phyloP scores from a whole-genome alignment of 352 stramenopile species.

The Bremia lactucae region DNA sequence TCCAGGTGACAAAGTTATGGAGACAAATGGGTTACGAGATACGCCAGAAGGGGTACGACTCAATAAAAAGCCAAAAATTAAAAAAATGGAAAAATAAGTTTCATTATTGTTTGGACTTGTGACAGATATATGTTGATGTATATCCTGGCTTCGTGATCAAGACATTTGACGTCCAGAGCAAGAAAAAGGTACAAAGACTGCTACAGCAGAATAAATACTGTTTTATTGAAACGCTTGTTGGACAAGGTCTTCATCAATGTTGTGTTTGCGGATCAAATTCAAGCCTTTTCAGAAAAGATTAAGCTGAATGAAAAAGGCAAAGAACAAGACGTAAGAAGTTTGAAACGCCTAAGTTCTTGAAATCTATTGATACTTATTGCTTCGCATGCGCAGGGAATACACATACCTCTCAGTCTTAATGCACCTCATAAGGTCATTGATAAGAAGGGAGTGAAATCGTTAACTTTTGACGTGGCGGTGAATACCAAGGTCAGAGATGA shows the following conservation, averaged over 20 bases:
- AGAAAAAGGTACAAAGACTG: constrained; percentile 49
- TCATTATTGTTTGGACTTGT: neutral
- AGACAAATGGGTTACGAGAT: constrained; percentile 32
- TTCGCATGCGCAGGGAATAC: constrained; percentile 37
- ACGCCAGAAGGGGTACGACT: constrained; percentile 48
- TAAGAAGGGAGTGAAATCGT: constrained; percentile 43
- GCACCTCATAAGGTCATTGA: constrained; percentile 65
- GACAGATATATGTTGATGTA: constrained; percentile 67
- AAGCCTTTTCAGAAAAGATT: constrained; percentile 70
- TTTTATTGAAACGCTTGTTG: neutral
- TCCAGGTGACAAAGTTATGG: constrained; percentile 69
- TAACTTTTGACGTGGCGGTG: constrained; percentile 72
- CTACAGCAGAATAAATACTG: neutral
- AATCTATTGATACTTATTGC: neutral
- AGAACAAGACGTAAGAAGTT: constrained; percentile 45
- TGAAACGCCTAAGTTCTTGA: neutral
- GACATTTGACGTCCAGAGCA: constrained; percentile 41
- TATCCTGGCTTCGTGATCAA: constrained; percentile 74
- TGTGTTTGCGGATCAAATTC: constrained; percentile 53
- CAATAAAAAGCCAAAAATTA: neutral
- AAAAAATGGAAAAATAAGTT: too few relatives aligned
- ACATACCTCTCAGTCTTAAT: constrained; percentile 62
- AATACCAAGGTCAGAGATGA: constrained; percentile 67
- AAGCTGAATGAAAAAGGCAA: constrained; percentile 63
- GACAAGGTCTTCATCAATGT: constrained; percentile 73